A percentile compares a stretch with the other conserved stretches of the same genome.
These are phyloP conservation scores for Pezicula rhizophila DNA, from an alignment of 2,329 filamentous ascomycete genomes.

Conservation along the genomic window DNA sequence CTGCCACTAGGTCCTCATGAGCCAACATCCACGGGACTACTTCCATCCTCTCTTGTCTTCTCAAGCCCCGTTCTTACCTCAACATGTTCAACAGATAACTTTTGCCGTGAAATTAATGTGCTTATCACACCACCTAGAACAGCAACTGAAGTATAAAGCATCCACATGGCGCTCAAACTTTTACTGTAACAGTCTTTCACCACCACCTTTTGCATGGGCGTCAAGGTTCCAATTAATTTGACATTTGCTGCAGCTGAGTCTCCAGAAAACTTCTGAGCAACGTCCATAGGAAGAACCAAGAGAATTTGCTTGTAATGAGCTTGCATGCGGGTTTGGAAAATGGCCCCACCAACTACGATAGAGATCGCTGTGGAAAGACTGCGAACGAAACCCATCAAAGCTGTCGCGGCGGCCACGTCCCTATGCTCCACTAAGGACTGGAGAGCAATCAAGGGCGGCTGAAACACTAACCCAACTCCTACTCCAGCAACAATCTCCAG, in stretches of 20 bases:
- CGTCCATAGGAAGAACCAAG: neutral
- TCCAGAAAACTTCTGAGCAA: neutral
- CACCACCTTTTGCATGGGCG: neutral
- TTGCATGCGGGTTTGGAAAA: conserved; percentile 53
- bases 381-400: conserved; percentile 56
- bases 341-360: conserved; percentile 68
- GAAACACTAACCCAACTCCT: conserved; percentile 60
- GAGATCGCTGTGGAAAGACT: conserved; percentile 63
- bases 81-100: neutral
- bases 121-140: neutral
- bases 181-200: neutral
- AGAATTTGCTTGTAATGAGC: conserved; percentile 55
- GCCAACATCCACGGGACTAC: too few species aligned
- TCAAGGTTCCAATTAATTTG: neutral
- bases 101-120: neutral
- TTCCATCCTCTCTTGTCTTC: neutral
- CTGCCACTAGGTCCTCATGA: too few species aligned
- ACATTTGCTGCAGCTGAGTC: conserved; percentile 2
- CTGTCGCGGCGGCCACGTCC: conserved; percentile 59
- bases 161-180: neutral
- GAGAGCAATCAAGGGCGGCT: conserved; percentile 59
- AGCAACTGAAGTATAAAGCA: neutral
- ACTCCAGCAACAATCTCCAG: conserved; percentile 56
- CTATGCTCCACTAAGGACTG: conserved; percentile 54
- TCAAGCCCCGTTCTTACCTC: neutral